A percentile compares a stretch with the other conserved stretches of the same genome.
phyloP scores from a whole-genome alignment of 164 flowering plant species.

The Tetracentron sinense region DNA sequence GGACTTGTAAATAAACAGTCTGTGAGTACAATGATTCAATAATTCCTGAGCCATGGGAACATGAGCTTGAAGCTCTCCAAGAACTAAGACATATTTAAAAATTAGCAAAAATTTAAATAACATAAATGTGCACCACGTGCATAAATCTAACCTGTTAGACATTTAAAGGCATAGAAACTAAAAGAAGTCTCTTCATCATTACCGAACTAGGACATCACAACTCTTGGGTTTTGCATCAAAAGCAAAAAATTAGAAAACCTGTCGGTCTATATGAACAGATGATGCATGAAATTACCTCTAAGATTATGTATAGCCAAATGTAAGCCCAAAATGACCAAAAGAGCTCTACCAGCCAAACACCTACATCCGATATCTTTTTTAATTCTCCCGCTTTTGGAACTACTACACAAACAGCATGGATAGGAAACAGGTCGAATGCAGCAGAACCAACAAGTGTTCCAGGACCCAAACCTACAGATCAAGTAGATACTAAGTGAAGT shows the following conservation, averaged over 20 bases:
- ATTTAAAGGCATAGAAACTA: background rate
- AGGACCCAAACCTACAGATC: conserved; percentile 79
- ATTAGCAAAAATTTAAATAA: background rate
- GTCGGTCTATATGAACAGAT: background rate
- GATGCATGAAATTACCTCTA: conserved; percentile 50
- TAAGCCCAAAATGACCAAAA: conserved; percentile 99
- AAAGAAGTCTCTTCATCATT: background rate
- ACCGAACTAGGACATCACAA: background rate
- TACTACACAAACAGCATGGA: conserved; percentile 95
- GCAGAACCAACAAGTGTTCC: conserved; percentile 98
- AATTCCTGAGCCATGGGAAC: background rate
- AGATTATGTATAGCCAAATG: conserved; percentile 82
- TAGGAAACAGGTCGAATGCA: conserved; percentile 94
- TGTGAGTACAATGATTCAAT: too few species aligned
- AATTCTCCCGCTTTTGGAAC: conserved; percentile 83
- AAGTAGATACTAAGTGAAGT: background rate
- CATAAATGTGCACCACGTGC: background rate
- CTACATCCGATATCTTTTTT: conserved; percentile 86
- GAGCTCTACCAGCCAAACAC: conserved; percentile 94
- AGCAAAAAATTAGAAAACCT: background rate
- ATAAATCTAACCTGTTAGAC: background rate
- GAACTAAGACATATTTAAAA: background rate
- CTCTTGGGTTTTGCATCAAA: background rate
- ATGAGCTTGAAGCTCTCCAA: background rate
- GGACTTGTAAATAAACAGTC: background rate